Base-by-base conservation (phyloP, 306 rosid species). In the Prunus davidiana region DNA sequence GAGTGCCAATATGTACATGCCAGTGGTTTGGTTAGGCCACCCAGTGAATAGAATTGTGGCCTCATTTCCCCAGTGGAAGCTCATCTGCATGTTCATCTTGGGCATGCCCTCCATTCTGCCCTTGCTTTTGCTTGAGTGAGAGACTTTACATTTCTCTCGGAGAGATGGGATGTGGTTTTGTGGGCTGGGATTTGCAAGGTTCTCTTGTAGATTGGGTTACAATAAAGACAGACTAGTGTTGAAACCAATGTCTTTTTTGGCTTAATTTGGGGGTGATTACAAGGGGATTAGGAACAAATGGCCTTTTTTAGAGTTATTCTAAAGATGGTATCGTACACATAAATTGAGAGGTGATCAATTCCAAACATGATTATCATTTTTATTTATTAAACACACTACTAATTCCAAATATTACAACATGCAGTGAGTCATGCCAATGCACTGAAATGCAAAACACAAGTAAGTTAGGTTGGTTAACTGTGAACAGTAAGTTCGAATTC, bases 61-160 rank as follows among this genome's bases (percentile, higher is more conserved):
- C 50, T 88, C 65, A 72, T 69, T 92, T 16, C 96, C 92, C 97
- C 96, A 90, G 9, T 90, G 89, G 83, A 92, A 87, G 68, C 80
- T 88, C 91, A 76, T 88, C 46, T 79, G 87, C 91, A 76, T 88
- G 47, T 72, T 69, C 60, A 58, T 49, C 69, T 30, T 76, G 54
- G 32, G 6, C 72, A 32, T 67, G 15, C 24, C 19, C 38, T 61
- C 65, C 65, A 61, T 61, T 30, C 18, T 61, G 7, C 27, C 19
- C 65, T 61, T 13, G 38, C 8, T 34, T 32, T 34, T 34, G 8
- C 41, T 61, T 61, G 11, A 14, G 65, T 4, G 52, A 1, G 18
- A 49, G 52, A 12, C 18, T 49, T 49, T 11, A 49, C 52, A 11
- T 3, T 52, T 52, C 20, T 18, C 57, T 52, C 20, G 5, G n/a